Evolutionary conservation across 768 basidiomycete species (phyloP).

Genomic region (Lentinula detonsa): DNA sequence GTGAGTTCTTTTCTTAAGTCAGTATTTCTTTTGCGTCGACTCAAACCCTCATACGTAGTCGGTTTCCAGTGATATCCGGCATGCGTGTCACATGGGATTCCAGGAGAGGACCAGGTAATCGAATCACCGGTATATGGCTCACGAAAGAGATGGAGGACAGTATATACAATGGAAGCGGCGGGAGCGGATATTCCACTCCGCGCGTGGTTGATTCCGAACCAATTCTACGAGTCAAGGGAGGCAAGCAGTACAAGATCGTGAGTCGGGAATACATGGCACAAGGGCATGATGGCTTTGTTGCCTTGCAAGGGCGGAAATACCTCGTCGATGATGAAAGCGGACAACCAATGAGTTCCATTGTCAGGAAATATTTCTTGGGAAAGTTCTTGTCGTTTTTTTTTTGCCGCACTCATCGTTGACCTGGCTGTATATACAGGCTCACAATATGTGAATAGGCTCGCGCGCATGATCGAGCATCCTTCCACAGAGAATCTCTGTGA

Average conservation of each 20-base stretch:
- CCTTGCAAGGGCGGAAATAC: slow-evolving; percentile 58
- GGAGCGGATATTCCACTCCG: slow-evolving; percentile 20
- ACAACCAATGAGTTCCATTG: slow-evolving; percentile 68
- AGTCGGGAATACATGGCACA: slow-evolving; percentile 84
- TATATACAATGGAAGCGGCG: slow-evolving; percentile 14
- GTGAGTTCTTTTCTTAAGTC: slow-evolving; percentile 30
- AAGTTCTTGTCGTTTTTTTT: slow-evolving; percentile 4
- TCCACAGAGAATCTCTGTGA: slow-evolving; percentile 29
- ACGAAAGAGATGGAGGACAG: slow-evolving; percentile 32
- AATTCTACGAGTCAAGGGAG: slow-evolving; percentile 45
- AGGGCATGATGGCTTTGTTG: slow-evolving; percentile 77
- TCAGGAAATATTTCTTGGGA: slow-evolving; percentile 85
- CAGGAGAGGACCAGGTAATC: slow-evolving; percentile 56
- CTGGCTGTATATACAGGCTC: slow-evolving; percentile 39
- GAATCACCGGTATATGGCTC: slow-evolving; percentile 71
- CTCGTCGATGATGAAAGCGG: slow-evolving; percentile 84
- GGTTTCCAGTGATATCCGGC: slow-evolving; percentile 86
- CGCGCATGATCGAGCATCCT: slow-evolving; percentile 28
- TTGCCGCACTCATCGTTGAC: slow-evolving; percentile 1
- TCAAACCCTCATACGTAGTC: slow-evolving; percentile 34
- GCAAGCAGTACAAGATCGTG: slow-evolving; percentile 68
- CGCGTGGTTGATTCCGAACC: slow-evolving; percentile 41
- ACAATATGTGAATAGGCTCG: slow-evolving; percentile 65
- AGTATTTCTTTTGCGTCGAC: background rate
- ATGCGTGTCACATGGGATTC: slow-evolving; percentile 88